These are phyloP conservation scores for Isabelozyma rhagii DNA, from an alignment of 805 yeast genomes.

Conservation along the genomic window DNA sequence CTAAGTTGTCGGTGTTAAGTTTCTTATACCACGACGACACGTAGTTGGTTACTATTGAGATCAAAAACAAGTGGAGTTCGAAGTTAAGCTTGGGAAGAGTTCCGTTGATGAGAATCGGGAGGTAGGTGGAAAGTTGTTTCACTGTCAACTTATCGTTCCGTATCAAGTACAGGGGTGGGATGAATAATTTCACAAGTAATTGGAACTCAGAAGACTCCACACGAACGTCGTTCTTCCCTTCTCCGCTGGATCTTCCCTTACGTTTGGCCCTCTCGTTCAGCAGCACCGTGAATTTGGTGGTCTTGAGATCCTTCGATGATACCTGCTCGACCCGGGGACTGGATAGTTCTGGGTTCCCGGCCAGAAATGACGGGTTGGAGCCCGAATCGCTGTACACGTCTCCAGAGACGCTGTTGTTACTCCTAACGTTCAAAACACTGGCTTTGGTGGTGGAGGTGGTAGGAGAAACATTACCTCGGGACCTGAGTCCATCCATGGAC, in stretches of 20 bases:
- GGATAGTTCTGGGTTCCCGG: neutral
- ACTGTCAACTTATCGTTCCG: conserved; percentile 24
- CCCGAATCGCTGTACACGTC: conserved; percentile 1
- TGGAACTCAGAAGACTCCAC: conserved; percentile 28
- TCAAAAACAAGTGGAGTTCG: conserved; percentile 35
- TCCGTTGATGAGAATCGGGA: conserved; percentile 23
- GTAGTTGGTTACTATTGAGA: conserved; percentile 21
- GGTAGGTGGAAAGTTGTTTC: conserved; percentile 21
- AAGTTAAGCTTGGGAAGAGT: conserved; percentile 21
- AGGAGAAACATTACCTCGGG: neutral
- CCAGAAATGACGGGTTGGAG: neutral
- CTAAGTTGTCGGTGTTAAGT: conserved; percentile 29
- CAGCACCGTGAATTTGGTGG: conserved; percentile 1
- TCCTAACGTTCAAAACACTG: neutral
- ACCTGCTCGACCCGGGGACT: neutral
- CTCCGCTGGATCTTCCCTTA: neutral
- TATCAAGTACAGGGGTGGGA: conserved; percentile 31
- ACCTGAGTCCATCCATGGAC: neutral
- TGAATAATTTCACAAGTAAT: conserved; percentile 29
- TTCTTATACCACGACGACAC: conserved; percentile 25
- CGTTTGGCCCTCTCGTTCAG: neutral
- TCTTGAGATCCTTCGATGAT: neutral
- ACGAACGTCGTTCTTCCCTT: conserved; percentile 11
- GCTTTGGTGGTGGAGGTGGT: neutral
- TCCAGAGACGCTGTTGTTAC: neutral